Conservation (phyloP, 768 basidiomycete species). For the Leccinum incarnatum region DNA sequence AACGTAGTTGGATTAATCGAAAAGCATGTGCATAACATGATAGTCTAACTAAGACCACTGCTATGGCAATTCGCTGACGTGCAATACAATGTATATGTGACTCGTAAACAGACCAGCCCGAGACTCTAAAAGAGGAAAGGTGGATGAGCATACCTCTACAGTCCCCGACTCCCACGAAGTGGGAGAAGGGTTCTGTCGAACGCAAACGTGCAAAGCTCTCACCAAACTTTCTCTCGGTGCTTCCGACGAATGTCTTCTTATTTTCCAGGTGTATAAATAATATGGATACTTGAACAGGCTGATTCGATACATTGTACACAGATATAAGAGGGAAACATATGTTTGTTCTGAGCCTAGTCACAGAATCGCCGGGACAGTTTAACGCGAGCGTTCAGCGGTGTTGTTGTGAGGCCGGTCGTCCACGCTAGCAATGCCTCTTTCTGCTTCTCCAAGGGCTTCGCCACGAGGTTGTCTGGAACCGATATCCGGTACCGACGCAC, state of each 20-base stretch:
- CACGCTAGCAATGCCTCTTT: constrained; percentile 35
- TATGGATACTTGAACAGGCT: background rate
- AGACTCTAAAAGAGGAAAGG: too few relatives aligned
- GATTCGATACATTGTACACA: background rate
- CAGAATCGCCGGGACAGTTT: constrained; percentile 20
- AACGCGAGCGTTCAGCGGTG: constrained; percentile 30
- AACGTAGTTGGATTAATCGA: too few relatives aligned
- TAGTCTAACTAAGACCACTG: too few relatives aligned
- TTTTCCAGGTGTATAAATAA: background rate
- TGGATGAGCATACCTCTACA: too few relatives aligned
- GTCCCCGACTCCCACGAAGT: too few relatives aligned
- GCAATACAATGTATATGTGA: too few relatives aligned
- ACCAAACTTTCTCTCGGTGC: background rate
- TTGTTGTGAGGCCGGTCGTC: constrained; percentile 36
- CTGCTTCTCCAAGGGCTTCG: constrained; percentile 32
- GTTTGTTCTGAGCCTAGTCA: background rate
- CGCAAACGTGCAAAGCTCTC: background rate
- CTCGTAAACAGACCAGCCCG: too few relatives aligned
- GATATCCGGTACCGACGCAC: constrained; percentile 41
- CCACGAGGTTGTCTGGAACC: constrained; percentile 36
- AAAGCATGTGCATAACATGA: too few relatives aligned
- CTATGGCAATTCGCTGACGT: too few relatives aligned
- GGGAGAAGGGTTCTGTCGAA: too few relatives aligned
- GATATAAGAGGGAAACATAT: background rate
- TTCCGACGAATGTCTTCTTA: background rate